These are phyloP conservation scores for Trichoderma afroharzianum DNA, from an alignment of 2,329 filamentous ascomycete species.

Conservation along the genomic window DNA sequence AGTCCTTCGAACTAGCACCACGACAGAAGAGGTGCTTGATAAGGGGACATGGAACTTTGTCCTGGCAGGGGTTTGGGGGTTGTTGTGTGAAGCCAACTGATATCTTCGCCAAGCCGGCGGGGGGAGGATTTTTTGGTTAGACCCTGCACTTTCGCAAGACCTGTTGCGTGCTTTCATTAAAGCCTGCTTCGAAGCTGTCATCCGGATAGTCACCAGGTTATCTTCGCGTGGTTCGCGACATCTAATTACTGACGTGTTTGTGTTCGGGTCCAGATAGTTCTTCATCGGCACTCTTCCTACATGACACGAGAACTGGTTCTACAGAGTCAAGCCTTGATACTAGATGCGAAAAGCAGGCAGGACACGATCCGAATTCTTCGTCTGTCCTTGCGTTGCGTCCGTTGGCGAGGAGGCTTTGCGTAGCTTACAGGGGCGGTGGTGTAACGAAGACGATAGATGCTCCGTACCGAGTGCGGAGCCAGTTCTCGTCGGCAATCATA, in stretches of 20 bases:
- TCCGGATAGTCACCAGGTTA: not conserved
- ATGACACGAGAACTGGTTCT: not conserved
- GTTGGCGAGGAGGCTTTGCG: not conserved
- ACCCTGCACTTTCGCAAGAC: not conserved
- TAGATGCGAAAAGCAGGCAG: not conserved
- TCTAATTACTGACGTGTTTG: too few relatives aligned
- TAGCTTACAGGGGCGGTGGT: not conserved
- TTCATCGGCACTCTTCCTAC: not conserved
- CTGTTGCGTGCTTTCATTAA: not conserved
- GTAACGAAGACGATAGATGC: not conserved
- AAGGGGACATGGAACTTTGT: slow-evolving; percentile 6
- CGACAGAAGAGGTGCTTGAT: not conserved
- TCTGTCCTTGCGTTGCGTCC: not conserved
- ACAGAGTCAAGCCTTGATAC: not conserved
- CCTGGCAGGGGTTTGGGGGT: not conserved
- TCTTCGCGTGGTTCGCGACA: not conserved
- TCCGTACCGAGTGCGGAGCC: not conserved
- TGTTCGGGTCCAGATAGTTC: too few relatives aligned
- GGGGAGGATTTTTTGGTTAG: not conserved
- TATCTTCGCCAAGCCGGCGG: not conserved
- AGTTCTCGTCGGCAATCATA: not conserved
- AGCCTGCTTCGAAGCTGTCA: not conserved
- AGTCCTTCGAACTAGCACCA: not conserved
- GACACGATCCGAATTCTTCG: not conserved
- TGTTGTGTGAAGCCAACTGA: not conserved